Base-by-base conservation (phyloP, 768 basidiomycete genomes). In the Dacryopinax primogenitus region DNA sequence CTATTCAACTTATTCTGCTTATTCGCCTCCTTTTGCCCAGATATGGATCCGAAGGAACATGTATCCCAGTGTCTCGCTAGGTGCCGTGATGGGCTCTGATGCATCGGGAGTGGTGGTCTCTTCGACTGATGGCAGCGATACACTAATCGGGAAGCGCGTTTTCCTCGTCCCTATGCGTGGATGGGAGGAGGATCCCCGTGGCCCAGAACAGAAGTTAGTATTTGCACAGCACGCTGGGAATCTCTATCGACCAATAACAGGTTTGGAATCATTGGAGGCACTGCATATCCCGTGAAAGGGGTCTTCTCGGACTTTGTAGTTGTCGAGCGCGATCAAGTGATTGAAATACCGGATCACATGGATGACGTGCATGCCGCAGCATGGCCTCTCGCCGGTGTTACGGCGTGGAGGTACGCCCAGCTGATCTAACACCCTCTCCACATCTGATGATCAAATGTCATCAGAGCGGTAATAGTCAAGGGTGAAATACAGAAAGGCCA, bases 231-330 rank as follows among this genome's bases (percentile, higher is more conserved):
- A 39, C 7, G n/a, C 67, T 63, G 63, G 34, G 6, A 12, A 32
- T 18, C 62, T 33, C 63, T 33, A 35, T 30, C 7, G 33, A 32
- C 2, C 67, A 13, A 18, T 64, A 66, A 61, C 66, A 85, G 80
- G n/a, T 86, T 88, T 63, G 81, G 83, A 16, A 82, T 87, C 65
- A 71, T 91, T 11, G 91, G 91, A 0, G 83, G 86, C 0, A 80
- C 78, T 0, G 72, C 70, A 6, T 75, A 75, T 26, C 84, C 80
- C 0, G 75, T 79, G 4, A 72, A 86, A 6, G 91, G 91, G 0
- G 89, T 88, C 0, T 90, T 90, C 70, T 73, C 86, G 7, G 84
- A 92, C 69, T 88, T 89, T 69, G 80, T 90, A 32, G 81, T 84
- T 21, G 85, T 92, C 18, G 84, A 84, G 64, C 82, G 86, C 51